phyloP scores from a whole-genome alignment of 495 filamentous ascomycete genomes.

The Pyronema omphalodes region DNA sequence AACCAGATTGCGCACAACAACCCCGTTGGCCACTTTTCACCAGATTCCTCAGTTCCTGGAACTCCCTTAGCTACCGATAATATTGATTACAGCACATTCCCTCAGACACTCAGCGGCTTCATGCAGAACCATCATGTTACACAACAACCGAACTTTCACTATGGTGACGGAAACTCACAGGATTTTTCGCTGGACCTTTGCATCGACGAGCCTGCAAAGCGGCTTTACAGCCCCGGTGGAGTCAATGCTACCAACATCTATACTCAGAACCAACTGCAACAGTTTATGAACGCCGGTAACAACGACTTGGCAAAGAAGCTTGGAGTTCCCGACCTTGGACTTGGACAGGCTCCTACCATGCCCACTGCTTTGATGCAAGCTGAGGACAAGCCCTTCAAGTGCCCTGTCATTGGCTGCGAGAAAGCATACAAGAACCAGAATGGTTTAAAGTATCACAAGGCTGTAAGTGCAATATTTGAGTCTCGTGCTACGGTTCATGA shows the following conservation, averaged over 20 bases:
- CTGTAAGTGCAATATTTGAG: slow-evolving; percentile 31
- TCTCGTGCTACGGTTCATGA: not conserved
- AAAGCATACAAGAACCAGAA: slow-evolving; percentile 99
- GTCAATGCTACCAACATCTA: slow-evolving; percentile 37
- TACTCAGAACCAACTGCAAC: slow-evolving; percentile 17
- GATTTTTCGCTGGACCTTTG: slow-evolving; percentile 48
- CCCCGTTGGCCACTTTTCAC: slow-evolving; percentile 46
- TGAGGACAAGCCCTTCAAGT: slow-evolving; percentile 90
- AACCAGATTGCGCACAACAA: slow-evolving; percentile 82
- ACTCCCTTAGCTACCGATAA: slow-evolving; percentile 45
- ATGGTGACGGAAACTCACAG: slow-evolving; percentile 16
- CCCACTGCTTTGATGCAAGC: slow-evolving; percentile 29
- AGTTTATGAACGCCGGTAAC: slow-evolving; percentile 23
- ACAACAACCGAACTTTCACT: slow-evolving; percentile 10
- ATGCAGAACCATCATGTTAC: slow-evolving; percentile 26
- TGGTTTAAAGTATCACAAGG: slow-evolving; percentile 71
- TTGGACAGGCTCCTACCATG: slow-evolving; percentile 2
- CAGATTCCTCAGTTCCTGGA: slow-evolving; percentile 55
- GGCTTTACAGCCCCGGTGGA: slow-evolving; percentile 70
- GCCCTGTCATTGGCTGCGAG: slow-evolving; percentile 94
- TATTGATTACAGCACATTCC: slow-evolving; percentile 19
- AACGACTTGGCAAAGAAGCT: slow-evolving; percentile 1
- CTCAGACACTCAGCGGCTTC: slow-evolving; percentile 29
- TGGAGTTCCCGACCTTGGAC: not conserved
- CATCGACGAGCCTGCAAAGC: slow-evolving; percentile 91